phyloP scores from a whole-genome alignment of 768 basidiomycete genomes.

The Boletus edulis region DNA sequence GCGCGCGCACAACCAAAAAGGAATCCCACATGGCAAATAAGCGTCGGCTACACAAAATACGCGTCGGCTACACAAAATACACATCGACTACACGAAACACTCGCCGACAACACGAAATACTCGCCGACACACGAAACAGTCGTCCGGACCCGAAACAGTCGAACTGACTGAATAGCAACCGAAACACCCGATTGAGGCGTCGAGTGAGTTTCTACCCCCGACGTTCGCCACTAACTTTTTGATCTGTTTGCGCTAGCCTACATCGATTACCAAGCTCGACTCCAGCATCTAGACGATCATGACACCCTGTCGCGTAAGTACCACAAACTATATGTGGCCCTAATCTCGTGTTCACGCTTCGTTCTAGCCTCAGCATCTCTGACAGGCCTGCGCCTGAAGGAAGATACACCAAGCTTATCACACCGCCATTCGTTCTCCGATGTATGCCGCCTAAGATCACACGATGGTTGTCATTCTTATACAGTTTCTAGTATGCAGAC shows the following conservation, averaged over 20 bases:
- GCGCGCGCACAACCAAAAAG: too few species aligned
- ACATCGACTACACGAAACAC: too few species aligned
- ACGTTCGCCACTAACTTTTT: too few species aligned
- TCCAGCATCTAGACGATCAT: slow-evolving; percentile 39
- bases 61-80: too few species aligned
- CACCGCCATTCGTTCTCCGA: slow-evolving; percentile 44
- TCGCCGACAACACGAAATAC: too few species aligned
- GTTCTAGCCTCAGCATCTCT: slow-evolving; percentile 50
- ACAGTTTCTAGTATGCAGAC: slow-evolving; percentile 32
- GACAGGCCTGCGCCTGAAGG: slow-evolving; percentile 40
- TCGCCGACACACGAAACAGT: too few species aligned
- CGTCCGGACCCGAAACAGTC: too few species aligned
- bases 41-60: too few species aligned
- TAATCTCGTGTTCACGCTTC: slow-evolving; percentile 4
- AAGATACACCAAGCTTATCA: slow-evolving; percentile 21
- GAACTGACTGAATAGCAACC: too few species aligned
- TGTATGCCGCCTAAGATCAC: slow-evolving; percentile 29
- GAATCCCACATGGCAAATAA: too few species aligned
- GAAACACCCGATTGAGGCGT: too few species aligned
- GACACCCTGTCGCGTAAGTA: slow-evolving; percentile 42
- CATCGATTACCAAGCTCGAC: slow-evolving; percentile 44
- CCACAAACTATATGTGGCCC: not conserved
- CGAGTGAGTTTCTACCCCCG: too few species aligned
- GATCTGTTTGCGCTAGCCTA: slow-evolving; percentile 34
- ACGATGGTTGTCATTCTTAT: slow-evolving; percentile 2